Percentiles rank a stretch among this genome's conserved stretches.
phyloP scores from a whole-genome alignment of 495 filamentous ascomycete genomes.

The Aspergillus sclerotiicarbonarius region DNA sequence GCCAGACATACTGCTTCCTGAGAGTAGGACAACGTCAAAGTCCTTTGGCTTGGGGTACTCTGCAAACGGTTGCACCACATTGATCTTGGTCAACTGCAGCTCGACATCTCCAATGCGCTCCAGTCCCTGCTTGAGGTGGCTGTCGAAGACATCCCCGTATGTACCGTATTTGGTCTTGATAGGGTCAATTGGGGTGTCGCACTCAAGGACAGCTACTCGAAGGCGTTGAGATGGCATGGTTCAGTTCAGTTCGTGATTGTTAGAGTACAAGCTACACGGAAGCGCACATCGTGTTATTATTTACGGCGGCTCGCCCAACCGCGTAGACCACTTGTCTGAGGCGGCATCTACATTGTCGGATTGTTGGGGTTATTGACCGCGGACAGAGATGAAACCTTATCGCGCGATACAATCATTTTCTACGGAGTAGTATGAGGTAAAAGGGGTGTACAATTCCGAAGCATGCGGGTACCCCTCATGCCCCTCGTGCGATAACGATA shows the following conservation, averaged over 20 bases:
- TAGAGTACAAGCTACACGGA: no score
- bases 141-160: constrained; percentile 71
- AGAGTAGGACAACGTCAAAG: constrained; percentile 74
- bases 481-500: constrained; percentile 10
- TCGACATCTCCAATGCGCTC: constrained; percentile 29
- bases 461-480: background rate
- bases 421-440: no score
- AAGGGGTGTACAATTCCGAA: no score
- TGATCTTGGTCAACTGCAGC: constrained; percentile 58
- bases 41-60: constrained; percentile 63
- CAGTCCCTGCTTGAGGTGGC: constrained; percentile 54
- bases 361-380: no score
- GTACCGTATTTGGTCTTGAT: constrained; percentile 58
- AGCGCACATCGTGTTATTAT: no score
- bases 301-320: no score
- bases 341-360: no score
- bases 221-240: constrained; percentile 31
- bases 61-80: constrained; percentile 55
- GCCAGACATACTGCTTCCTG: constrained; percentile 60
- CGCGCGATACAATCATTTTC: no score
- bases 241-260: background rate
- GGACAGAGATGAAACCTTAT: no score
- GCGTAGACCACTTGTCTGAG: no score
- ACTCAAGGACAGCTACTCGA: constrained; percentile 77
- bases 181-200: constrained; percentile 63